These are phyloP conservation scores for Aspergillus uvarum DNA, from an alignment of 2,329 filamentous ascomycete species.

Conservation along the genomic window DNA sequence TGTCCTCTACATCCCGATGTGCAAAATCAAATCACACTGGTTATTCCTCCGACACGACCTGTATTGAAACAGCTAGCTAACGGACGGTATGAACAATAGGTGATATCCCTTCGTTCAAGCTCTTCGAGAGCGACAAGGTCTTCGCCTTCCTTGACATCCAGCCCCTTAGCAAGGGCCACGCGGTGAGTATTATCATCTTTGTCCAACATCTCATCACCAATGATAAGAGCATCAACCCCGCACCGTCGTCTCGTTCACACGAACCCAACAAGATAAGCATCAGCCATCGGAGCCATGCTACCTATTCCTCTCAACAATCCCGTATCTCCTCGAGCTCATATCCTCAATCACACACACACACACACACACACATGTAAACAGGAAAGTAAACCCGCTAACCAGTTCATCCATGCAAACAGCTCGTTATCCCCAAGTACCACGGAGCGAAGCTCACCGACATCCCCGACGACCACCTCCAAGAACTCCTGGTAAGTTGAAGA, in stretches of 20 bases:
- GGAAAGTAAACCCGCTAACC: conserved; percentile 11
- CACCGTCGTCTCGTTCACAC: conserved; percentile 5
- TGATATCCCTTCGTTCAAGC: conserved; percentile 94
- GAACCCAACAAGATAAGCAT: not conserved
- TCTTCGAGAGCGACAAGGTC: conserved; percentile 91
- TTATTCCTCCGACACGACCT: conserved; percentile 4
- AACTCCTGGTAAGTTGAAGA: conserved; percentile 66
- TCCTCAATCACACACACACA: not conserved
- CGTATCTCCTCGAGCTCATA: not conserved
- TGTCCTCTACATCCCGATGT: not conserved
- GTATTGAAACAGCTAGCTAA: conserved; percentile 5
- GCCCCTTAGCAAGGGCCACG: conserved; percentile 82
- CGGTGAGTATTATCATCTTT: conserved; percentile 58
- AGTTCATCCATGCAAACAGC: conserved; percentile 51
- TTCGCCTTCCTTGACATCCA: conserved; percentile 96
- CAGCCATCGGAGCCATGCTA: not conserved
- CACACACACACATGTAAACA: not conserved
- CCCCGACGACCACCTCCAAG: conserved; percentile 79
- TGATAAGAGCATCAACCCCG: conserved; percentile 16
- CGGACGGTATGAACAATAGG: conserved; percentile 53
- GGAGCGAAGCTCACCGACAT: conserved; percentile 90
- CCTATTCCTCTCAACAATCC: not conserved
- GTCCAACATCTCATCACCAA: not conserved
- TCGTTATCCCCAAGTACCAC: conserved; percentile 94
- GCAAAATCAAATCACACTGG: not conserved